phyloP scores from a whole-genome alignment of 2,329 filamentous ascomycete species.

The Emmonsia crescens region DNA sequence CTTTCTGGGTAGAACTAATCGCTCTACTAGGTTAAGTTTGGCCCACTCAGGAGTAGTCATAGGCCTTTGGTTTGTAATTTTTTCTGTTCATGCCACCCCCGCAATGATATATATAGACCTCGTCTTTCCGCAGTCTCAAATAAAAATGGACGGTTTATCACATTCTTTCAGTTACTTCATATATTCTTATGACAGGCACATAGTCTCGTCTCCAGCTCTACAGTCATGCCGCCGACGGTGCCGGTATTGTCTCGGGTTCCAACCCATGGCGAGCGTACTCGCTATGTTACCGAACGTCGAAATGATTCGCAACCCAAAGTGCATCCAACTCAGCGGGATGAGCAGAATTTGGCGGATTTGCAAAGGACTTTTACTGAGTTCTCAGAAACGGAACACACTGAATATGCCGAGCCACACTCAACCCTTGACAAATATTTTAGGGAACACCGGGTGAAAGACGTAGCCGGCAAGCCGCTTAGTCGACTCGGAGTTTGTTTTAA shows the following conservation, averaged over 20 bases:
- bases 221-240: slow-evolving; percentile 2
- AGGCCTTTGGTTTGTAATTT: background rate
- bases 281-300: background rate
- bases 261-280: background rate
- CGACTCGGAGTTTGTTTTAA: slow-evolving; percentile 60
- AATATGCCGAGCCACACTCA: slow-evolving; percentile 41
- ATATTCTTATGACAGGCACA: background rate
- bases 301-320: slow-evolving; percentile 15
- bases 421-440: slow-evolving; percentile 57
- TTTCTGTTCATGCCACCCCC: background rate
- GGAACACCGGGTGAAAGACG: slow-evolving; percentile 52
- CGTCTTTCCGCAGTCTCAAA: background rate
- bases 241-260: slow-evolving; percentile 2
- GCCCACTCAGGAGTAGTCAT: background rate
- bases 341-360: slow-evolving; percentile 22
- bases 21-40: background rate
- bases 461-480: slow-evolving; percentile 46
- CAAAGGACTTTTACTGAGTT: slow-evolving; percentile 22
- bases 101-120: background rate
- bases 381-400: background rate
- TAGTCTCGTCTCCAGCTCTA: background rate
- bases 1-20: background rate
- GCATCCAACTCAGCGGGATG: slow-evolving; percentile 21
- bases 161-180: background rate
- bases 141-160: background rate